phyloP scores from a whole-genome alignment of 805 yeast species.

The Monosporozyma yasuniensis region DNA sequence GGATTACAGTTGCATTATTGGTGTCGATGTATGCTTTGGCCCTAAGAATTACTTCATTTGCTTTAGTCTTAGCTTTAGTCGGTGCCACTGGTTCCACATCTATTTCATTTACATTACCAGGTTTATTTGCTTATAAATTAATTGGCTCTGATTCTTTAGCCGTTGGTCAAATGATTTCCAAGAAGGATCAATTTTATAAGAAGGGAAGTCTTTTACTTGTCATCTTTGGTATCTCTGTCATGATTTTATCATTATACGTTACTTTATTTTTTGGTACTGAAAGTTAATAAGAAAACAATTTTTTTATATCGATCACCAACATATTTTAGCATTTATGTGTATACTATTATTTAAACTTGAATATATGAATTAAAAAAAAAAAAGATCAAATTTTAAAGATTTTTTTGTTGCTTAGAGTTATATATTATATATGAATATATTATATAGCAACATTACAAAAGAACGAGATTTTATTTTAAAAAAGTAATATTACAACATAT shows the following conservation, averaged over 20 bases:
- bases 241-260: constrained; percentile 52
- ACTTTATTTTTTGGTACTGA: constrained; percentile 20
- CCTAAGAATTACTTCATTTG: constrained; percentile 59
- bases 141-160: constrained; percentile 35
- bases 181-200: constrained; percentile 27
- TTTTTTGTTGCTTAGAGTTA: background rate
- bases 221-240: constrained; percentile 62
- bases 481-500: background rate
- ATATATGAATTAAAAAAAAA: background rate
- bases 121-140: constrained; percentile 70
- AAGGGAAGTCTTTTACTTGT: constrained; percentile 46
- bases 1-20: constrained; percentile 39
- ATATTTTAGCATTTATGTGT: background rate
- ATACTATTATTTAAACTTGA: background rate
- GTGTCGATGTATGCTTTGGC: constrained; percentile 55
- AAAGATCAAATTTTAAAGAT: background rate
- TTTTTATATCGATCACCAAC: no score
- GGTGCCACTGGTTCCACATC: constrained; percentile 93
- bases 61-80: constrained; percentile 73
- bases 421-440: background rate
- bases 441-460: background rate
- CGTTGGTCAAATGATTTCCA: constrained; percentile 25
- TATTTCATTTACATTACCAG: constrained; percentile 84
- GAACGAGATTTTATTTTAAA: background rate
- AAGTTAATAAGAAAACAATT: background rate